These are phyloP conservation scores for Dillenia turbinata DNA, from an alignment of 164 flowering plant genomes.

Conservation along the genomic window DNA sequence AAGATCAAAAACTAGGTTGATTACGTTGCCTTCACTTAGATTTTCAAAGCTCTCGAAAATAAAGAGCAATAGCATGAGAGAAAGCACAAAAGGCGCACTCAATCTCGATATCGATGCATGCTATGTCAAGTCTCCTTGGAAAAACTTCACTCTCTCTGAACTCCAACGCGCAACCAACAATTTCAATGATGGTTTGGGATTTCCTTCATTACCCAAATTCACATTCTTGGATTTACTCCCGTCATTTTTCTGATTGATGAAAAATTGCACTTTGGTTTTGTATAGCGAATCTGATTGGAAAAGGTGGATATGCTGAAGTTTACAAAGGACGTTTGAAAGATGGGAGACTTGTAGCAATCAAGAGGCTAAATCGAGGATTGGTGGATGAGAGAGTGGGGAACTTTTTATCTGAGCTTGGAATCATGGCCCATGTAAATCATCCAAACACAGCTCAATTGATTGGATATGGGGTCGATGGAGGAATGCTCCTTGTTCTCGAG, in stretches of 20 bases:
- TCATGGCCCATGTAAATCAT: slow-evolving; percentile 66
- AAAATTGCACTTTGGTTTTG: not conserved
- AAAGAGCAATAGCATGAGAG: slow-evolving; percentile 37
- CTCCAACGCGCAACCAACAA: slow-evolving; percentile 71
- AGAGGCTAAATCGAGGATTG: slow-evolving; percentile 39
- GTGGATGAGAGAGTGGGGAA: slow-evolving; percentile 47
- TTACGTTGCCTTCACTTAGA: slow-evolving; percentile 28
- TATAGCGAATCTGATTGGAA: slow-evolving; percentile 57
- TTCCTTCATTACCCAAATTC: not conserved
- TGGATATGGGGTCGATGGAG: slow-evolving; percentile 72
- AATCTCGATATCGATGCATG: slow-evolving; percentile 32
- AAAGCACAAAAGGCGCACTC: slow-evolving; percentile 12
- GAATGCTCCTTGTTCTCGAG: slow-evolving; percentile 61
- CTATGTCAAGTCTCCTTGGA: slow-evolving; percentile 58
- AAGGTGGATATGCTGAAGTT: slow-evolving; percentile 78
- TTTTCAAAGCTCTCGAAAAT: slow-evolving; percentile 38
- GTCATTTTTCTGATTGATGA: not conserved
- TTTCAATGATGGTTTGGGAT: slow-evolving; percentile 56
- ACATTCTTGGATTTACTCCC: too few relatives aligned
- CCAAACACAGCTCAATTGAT: slow-evolving; percentile 55
- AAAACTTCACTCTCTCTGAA: slow-evolving; percentile 51
- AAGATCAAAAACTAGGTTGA: slow-evolving; percentile 17
- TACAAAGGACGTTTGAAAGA: slow-evolving; percentile 43
- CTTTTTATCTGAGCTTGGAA: slow-evolving; percentile 61
- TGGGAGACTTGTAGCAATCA: slow-evolving; percentile 55